A percentile compares a stretch with the other conserved stretches of the same genome.
Conservation (phyloP, 1,284 basidiomycete species). For the Trametes polyzona region DNA sequence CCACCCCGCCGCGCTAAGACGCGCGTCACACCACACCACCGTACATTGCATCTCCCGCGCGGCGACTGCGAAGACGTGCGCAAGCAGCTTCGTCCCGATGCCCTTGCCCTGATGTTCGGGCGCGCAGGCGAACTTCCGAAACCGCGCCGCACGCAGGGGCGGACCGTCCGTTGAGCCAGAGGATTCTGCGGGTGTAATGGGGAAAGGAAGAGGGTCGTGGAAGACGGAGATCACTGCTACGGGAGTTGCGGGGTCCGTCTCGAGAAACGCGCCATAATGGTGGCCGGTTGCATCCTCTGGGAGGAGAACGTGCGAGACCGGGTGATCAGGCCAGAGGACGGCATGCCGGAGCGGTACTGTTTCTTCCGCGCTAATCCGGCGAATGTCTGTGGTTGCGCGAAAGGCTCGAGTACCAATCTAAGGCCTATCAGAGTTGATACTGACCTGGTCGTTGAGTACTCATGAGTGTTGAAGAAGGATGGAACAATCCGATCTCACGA, state of each 20-base stretch:
- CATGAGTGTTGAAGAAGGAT: background rate
- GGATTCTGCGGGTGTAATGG: conserved; percentile 24
- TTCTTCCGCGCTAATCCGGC: conserved; percentile 41
- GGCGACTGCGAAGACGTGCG: conserved; percentile 44
- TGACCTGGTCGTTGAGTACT: too few species aligned
- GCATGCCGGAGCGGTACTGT: conserved; percentile 57
- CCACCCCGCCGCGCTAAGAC: conserved; percentile 50
- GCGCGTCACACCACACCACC: conserved; percentile 62
- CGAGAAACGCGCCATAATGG: conserved; percentile 59
- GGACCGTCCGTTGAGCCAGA: background rate
- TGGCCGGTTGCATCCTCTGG: conserved; percentile 52
- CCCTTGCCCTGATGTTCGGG: conserved; percentile 50
- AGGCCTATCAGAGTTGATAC: too few species aligned
- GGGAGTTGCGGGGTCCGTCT: conserved; percentile 31
- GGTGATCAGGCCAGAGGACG: conserved; percentile 60
- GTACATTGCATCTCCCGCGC: conserved; percentile 41
- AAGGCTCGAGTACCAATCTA: too few species aligned
- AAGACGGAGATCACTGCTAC: conserved; percentile 62
- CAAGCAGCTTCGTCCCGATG: conserved; percentile 53
- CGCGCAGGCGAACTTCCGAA: conserved; percentile 65
- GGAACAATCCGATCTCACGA: background rate
- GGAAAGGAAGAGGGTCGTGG: conserved; percentile 47
- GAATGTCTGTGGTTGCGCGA: conserved; percentile 18
- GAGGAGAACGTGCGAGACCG: conserved; percentile 51
- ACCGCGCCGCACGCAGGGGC: conserved; percentile 42